Evolutionary conservation across 2,329 filamentous ascomycete species (phyloP), one percentile per base, ranked within the genome.

Genomic region (Fusarium haematococcum): DNA sequence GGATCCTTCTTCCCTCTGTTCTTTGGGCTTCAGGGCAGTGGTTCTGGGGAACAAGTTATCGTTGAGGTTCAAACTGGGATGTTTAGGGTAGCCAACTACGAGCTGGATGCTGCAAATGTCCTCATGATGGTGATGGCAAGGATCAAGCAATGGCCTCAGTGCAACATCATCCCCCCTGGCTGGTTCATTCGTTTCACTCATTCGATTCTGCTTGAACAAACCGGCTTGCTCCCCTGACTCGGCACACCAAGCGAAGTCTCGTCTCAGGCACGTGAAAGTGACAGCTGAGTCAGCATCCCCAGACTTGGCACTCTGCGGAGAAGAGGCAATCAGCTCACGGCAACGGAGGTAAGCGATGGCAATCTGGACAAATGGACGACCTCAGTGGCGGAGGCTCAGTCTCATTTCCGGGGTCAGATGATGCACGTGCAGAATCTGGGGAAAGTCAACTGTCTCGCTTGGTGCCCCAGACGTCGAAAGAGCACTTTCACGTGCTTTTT

Each of bases 401-500:
- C 71, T 37, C 39, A 65, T 68, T 63, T 64, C 60, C 16, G 61
- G 71, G 71, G 69, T 75, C 72, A 75, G 62, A 75, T 75, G 72
- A 75, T 75, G 61, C 69, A 75, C 50, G 54, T 75, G 72, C 63
- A 63, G 66, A 75, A 75, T 75, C 69, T 32, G 72, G 72, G 72
- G 72, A 75, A 74, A 72, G 65, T 69, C 66, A 75, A 75, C 59
- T 35, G 25, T 63, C 48, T 70, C 67, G 39, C 23, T 61, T 35
- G 37, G 9, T 20, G 35, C 23, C 58, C 58, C 14, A 16, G 14
- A 37, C 16, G 35, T 14, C 23, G 58, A n/a, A 45, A 39, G 63
- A 61, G 54, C 41, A 65, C 69, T 75, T 75, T 75, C 72, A 75
- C 72, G 69, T 75, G 72, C 72, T 75, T 75, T 56, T 71, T 74